Evolutionary conservation across 768 basidiomycete genomes (phyloP), one percentile per base, ranked within the genome.

Genomic region (Pleurotus citrinopileatus): DNA sequence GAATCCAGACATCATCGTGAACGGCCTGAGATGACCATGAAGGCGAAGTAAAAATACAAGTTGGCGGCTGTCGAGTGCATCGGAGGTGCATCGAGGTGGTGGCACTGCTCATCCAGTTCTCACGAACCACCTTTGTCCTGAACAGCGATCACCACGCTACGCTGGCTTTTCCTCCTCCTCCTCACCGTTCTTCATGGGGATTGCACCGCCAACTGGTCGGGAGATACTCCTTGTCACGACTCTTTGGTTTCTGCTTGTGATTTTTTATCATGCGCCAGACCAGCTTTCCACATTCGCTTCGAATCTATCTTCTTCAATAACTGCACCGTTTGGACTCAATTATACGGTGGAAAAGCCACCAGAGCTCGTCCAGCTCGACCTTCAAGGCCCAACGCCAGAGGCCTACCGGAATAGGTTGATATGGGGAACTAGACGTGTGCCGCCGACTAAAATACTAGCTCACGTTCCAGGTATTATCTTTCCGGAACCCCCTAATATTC

Each of bases 401-500:
- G 2, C 38, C 38, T 57, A 61, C 42, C 57, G 63, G 26, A 68
- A 67, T 15, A 66, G 66, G n/a, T 53, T 79, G 20, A 66, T 71
- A 1, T 82, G 78, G 79, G 53, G 60, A 1, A 44, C 61, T 4
- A 64, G 60, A 0, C 57, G 57, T 22, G 69, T 86, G 4, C 84
- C 84, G 1, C 63, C 76, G 40, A 91, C 94, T 4, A 77, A 78
- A 46, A 73, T 94, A 2, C 69, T 93, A 2, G 78, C 84, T 4
- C 92, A 95, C 70, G 86, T 78, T 5, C 86, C 89, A 65, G 91
- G 91, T 87, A 55, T 57, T 73, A 66, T 42, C 34, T 13, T 25
- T 45, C 37, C 20, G 28, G 22, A 50, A 5, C 22, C 38, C 13
- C 28, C 25, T 37, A 51, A 28, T 28, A 56, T 29, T 36, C 42